phyloP scores from a whole-genome alignment of 1,139 yeast species.

The Hyphopichia khmerensis region DNA sequence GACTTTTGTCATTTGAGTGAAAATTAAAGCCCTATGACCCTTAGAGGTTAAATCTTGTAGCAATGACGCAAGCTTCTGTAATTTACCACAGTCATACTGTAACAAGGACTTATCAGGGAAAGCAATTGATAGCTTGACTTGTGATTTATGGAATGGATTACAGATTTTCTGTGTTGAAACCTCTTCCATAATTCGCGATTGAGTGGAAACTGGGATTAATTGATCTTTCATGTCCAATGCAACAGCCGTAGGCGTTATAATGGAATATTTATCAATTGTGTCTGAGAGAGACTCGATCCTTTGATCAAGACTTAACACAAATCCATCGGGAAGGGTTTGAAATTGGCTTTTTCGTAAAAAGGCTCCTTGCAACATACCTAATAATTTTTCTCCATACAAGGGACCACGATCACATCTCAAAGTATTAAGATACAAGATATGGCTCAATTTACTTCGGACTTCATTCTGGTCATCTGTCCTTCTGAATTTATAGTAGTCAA shows the following conservation, averaged over 20 bases:
- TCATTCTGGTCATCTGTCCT: conserved; percentile 52
- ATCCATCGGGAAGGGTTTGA: conserved; percentile 9
- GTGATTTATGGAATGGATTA: conserved; percentile 78
- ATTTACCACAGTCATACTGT: conserved; percentile 95
- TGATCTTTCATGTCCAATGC: conserved; percentile 71
- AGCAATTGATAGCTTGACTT: conserved; percentile 85
- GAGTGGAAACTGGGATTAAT: conserved; percentile 40
- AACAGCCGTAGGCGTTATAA: conserved; percentile 85
- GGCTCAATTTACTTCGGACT: conserved; percentile 52
- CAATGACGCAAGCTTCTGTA: conserved; percentile 77
- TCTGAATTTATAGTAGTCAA: conserved; percentile 59
- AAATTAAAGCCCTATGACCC: conserved; percentile 92
- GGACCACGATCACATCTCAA: conserved; percentile 60
- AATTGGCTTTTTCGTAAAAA: conserved; percentile 17
- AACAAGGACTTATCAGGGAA: conserved; percentile 92
- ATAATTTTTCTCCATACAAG: conserved; percentile 50
- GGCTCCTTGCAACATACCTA: conserved; percentile 21
- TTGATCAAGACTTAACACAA: conserved; percentile 28
- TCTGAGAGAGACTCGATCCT: conserved; percentile 48
- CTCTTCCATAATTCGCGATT: conserved; percentile 31
- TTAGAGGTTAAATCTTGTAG: conserved; percentile 75
- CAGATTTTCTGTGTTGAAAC: conserved; percentile 40
- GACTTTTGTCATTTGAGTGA: conserved; percentile 98
- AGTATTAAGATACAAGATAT: conserved; percentile 61
- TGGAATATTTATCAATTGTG: conserved; percentile 72